Percentiles rank a stretch among this genome's conserved stretches.
Evolutionary conservation across 1,139 yeast species (phyloP).

Genomic region (Magnusiomyces fungicola): DNA sequence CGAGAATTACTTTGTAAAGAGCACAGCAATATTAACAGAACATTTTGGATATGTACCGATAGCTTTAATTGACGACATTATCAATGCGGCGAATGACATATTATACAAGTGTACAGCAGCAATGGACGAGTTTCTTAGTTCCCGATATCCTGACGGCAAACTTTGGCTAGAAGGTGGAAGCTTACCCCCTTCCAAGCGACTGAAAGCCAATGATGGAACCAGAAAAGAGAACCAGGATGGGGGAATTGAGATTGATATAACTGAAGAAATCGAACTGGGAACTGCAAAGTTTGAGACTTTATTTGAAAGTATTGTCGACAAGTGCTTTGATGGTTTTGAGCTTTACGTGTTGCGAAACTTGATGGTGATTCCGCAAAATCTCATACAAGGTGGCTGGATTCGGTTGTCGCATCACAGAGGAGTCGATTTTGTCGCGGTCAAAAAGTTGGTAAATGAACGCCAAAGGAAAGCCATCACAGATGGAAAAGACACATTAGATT

Average conservation of each 20-base stretch:
- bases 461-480: neutral
- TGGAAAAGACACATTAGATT: neutral
- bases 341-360: slow-evolving; percentile 73
- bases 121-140: slow-evolving; percentile 54
- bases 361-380: slow-evolving; percentile 60
- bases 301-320: slow-evolving; percentile 71
- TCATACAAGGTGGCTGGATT: slow-evolving; percentile 60
- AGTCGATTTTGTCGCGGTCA: slow-evolving; percentile 32
- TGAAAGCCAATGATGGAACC: slow-evolving; percentile 11
- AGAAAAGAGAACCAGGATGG: slow-evolving; percentile 16
- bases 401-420: slow-evolving; percentile 62
- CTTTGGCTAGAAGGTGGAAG: slow-evolving; percentile 28
- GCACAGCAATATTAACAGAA: slow-evolving; percentile 63
- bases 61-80: slow-evolving; percentile 80
- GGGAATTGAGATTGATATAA: slow-evolving; percentile 18
- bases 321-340: slow-evolving; percentile 81
- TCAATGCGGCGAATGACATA: slow-evolving; percentile 79
- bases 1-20: slow-evolving; percentile 12
- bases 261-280: slow-evolving; percentile 59
- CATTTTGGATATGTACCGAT: slow-evolving; percentile 84
- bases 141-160: slow-evolving; percentile 19
- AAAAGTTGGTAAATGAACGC: neutral
- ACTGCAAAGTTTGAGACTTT: slow-evolving; percentile 75
- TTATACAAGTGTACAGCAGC: slow-evolving; percentile 80
- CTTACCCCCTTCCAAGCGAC: slow-evolving; percentile 17